phyloP scores from a whole-genome alignment of 129 eudicot species.

The Centella asiatica region DNA sequence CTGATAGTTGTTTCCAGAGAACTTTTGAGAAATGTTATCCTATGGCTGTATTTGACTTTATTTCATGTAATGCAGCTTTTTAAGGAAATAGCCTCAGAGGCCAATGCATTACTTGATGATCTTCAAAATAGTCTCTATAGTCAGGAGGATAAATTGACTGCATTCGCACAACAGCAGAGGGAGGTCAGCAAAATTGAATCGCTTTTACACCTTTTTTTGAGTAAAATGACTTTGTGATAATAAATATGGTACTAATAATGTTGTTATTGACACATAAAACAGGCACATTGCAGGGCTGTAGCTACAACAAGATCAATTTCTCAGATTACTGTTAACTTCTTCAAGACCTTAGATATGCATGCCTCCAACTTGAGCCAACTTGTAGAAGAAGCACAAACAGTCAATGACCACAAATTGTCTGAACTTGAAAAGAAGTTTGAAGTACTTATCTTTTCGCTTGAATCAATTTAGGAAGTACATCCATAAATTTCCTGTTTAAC shows the following conservation, averaged over 20 bases:
- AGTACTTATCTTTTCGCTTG: constrained; percentile 27
- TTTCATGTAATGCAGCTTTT: constrained; percentile 50
- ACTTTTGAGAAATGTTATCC: background rate
- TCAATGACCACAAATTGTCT: constrained; percentile 59
- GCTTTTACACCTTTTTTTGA: background rate
- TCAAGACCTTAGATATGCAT: constrained; percentile 65
- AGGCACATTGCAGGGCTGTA: constrained; percentile 89
- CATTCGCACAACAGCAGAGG: constrained; percentile 78
- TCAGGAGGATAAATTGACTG: constrained; percentile 65
- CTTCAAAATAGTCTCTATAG: constrained; percentile 66
- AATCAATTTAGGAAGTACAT: background rate
- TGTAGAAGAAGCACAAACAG: constrained; percentile 75
- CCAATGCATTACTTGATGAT: constrained; percentile 65
- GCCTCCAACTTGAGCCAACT: constrained; percentile 67
- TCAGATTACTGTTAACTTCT: constrained; percentile 58
- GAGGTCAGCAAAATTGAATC: constrained; percentile 41
- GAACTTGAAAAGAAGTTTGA: constrained; percentile 88
- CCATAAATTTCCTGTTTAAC: background rate
- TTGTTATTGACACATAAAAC: constrained; percentile 7
- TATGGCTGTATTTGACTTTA: constrained; percentile 12
- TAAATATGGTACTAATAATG: background rate
- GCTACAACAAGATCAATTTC: constrained; percentile 76
- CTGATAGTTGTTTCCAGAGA: background rate
- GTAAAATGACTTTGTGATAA: background rate
- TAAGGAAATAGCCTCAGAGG: constrained; percentile 83